phyloP scores from a whole-genome alignment of 106 monocot genomes.

The Agapanthus africanus region DNA sequence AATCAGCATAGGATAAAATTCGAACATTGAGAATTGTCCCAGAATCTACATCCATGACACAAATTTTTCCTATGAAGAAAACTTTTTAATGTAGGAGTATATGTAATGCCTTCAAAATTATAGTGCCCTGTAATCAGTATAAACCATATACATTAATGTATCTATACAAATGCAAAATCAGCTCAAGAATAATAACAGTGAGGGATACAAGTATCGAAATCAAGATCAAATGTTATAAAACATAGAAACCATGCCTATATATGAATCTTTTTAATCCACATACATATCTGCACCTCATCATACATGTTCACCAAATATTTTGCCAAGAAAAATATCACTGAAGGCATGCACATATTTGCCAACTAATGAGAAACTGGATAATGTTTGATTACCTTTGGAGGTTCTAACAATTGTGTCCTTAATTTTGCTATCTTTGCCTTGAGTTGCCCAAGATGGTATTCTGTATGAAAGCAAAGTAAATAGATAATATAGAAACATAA shows the following conservation, averaged over 20 bases:
- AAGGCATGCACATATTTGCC: background rate
- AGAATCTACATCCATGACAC: background rate
- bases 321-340: background rate
- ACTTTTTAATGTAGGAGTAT: background rate
- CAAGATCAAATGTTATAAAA: background rate
- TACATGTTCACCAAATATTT: background rate
- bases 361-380: background rate
- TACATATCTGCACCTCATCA: no score
- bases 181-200: background rate
- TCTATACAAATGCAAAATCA: background rate
- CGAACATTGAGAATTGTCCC: background rate
- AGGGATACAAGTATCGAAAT: background rate
- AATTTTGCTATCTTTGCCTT: conserved; percentile 98
- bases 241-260: background rate
- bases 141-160: background rate
- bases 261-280: background rate
- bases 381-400: conserved; percentile 80
- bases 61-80: background rate
- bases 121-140: background rate
- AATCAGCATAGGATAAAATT: background rate
- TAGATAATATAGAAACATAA: background rate
- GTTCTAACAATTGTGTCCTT: conserved; percentile 91
- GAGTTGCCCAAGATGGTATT: conserved; percentile 98
- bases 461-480: conserved; percentile 27
- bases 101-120: background rate